Evolutionary conservation across 108 stramenopile species (phyloP), one percentile per base, ranked within the genome.

Genomic region (Cyclotella atomus): DNA sequence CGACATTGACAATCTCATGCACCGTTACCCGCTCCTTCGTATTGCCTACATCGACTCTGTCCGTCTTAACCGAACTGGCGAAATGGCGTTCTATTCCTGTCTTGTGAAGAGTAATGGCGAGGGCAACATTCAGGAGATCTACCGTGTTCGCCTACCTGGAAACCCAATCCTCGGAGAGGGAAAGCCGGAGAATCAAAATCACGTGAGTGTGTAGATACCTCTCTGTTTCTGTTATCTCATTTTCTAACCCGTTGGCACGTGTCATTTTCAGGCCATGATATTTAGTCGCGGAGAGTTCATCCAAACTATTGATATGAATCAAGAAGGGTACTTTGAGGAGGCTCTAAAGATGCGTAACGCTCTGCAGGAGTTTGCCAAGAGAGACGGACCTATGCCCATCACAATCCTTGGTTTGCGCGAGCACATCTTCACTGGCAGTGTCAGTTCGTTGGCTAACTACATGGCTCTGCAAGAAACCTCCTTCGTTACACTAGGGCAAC

Each of bases 271-370:
- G 59, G 59, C 98, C 47, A 92, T 99, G 84, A 96, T 99, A 47
- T 99, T 99, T 85, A 97, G 96, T 5, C 84, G 98, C 10, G 96
- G 97, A 49, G 96, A 98, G 81, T 94, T 95, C 54, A 69, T 99
- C 19, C 98, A 99, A 75, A 97, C 97, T 0, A 98, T 99, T 83
- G 98, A 99, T 81, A 99, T 99, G 98, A 99, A 99, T 83, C 98
- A 99, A 73, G 97, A 98, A 68, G 96, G 95, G 29, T 97, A 97
- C 87, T 99, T 99, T 73, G 98, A 99, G 80, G 98, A 99, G 77
- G 94, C 97, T 0, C 83, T 98, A 8, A 99, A 99, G 83, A 99
- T 98, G 97, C 88, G 98, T 35, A 97, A 97, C 60, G 87, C 95
- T 61, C 87, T 99, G 16, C 93, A 97, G 70, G 98, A 99, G 75